Evolutionary conservation across 2,329 filamentous ascomycete genomes (phyloP).

Genomic region (Pestalotiopsis sp.): DNA sequence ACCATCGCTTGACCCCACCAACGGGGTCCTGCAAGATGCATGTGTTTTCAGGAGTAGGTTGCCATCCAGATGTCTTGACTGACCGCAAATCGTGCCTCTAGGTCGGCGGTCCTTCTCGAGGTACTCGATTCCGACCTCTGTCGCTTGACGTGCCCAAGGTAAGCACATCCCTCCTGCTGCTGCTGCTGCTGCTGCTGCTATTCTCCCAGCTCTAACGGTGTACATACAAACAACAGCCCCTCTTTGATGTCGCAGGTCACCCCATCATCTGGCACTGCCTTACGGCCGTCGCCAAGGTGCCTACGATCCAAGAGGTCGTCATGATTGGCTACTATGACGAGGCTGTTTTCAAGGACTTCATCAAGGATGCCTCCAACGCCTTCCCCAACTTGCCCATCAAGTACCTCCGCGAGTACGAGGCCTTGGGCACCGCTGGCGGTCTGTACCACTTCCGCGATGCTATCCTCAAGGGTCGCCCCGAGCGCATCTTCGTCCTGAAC

Average conservation of each 20-base stretch:
- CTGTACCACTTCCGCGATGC: slow-evolving; percentile 99
- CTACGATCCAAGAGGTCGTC: slow-evolving; percentile 91
- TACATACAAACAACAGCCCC: slow-evolving; percentile 62
- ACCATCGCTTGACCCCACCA: slow-evolving; percentile 19
- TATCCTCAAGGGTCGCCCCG: slow-evolving; percentile 92
- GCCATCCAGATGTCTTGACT: not conserved
- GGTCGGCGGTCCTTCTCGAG: slow-evolving; percentile 94
- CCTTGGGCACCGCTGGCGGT: slow-evolving; percentile 91
- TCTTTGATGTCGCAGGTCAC: slow-evolving; percentile 97
- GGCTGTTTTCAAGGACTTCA: slow-evolving; percentile 94
- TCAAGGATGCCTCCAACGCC: slow-evolving; percentile 83
- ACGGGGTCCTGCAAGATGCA: slow-evolving; percentile 12
- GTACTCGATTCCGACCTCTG: slow-evolving; percentile 92
- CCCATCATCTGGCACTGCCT: slow-evolving; percentile 99
- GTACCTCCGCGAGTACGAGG: slow-evolving; percentile 97
- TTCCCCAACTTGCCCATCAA: slow-evolving; percentile 90
- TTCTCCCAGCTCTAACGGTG: not conserved
- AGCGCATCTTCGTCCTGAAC: slow-evolving; percentile 96
- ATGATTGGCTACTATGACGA: slow-evolving; percentile 99
- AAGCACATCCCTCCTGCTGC: slow-evolving; percentile 27
- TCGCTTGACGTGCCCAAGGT: slow-evolving; percentile 97
- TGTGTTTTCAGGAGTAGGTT: not conserved
- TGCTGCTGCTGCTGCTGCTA: not conserved
- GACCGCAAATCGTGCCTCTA: slow-evolving; percentile 38
- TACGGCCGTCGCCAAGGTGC: slow-evolving; percentile 86